These are phyloP conservation scores for Kalanchoe fedtschenkoi DNA, from an alignment of 164 flowering plant genomes.

Conservation along the genomic window DNA sequence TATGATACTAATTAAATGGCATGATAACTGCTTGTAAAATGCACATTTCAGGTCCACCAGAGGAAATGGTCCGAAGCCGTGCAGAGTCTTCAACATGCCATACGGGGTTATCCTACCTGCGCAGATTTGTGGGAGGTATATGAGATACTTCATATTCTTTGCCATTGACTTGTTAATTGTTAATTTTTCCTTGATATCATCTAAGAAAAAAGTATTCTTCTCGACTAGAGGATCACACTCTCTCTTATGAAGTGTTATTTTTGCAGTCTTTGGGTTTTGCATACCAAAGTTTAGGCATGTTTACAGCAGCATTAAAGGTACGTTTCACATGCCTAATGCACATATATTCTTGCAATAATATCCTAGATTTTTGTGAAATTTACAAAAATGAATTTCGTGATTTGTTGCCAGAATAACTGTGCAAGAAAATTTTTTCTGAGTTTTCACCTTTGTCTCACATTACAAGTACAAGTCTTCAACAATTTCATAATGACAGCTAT, in stretches of 20 bases:
- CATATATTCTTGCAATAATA: neutral
- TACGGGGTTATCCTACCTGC: slow-evolving; percentile 73
- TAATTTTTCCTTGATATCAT: neutral
- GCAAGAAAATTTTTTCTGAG: neutral
- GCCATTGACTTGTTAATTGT: neutral
- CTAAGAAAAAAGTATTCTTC: neutral
- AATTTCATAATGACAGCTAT: neutral
- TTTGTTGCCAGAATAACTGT: neutral
- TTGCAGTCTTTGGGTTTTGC: slow-evolving; percentile 82
- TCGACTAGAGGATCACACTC: neutral
- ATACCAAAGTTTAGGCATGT: slow-evolving; percentile 87
- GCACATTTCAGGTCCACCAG: slow-evolving; percentile 40
- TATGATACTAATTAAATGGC: neutral
- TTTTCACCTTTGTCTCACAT: neutral
- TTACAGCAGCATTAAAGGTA: slow-evolving; percentile 89
- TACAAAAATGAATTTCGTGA: neutral
- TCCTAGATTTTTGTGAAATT: neutral
- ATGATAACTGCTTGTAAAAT: neutral
- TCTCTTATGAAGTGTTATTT: neutral
- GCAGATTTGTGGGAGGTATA: slow-evolving; percentile 88
- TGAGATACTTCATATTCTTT: slow-evolving; percentile 5
- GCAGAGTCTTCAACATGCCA: slow-evolving; percentile 86
- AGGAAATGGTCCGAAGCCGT: slow-evolving; percentile 83
- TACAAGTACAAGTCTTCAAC: neutral
- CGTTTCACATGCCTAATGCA: neutral